Evolutionary conservation across 2,329 filamentous ascomycete species (phyloP), one percentile per base, ranked within the genome.

Genomic region (Hymenoscyphus fraxineus): DNA sequence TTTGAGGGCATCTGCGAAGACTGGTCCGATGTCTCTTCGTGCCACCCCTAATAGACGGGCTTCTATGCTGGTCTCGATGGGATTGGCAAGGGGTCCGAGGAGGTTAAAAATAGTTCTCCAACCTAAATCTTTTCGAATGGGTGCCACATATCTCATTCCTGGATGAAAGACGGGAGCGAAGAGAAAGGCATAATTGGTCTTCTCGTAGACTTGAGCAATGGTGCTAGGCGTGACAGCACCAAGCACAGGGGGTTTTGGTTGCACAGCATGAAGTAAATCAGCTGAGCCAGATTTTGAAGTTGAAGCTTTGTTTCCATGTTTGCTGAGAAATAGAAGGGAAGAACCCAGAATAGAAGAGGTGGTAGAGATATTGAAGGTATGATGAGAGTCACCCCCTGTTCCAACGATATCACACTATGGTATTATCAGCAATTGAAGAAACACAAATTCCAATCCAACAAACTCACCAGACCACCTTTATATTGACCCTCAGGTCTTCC

Each of bases 91-190:
- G 0, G 95, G 95, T 0, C 95, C 95, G 59, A 99, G 85, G 16
- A 99, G 86, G 78, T 99, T 99, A 86, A 99, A 99, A 70, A 99
- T 94, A 1, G 95, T 99, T 72, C 95, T 88, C 83, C 95, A 94
- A 65, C 94, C 94, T 27, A 99, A 85, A 76, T 96, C 90, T 74
- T 87, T 91, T 67, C 95, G 89, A 68, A 97, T 88, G 1, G 89
- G 87, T 4, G 93, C 92, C 47, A 95, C 93, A 76, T 93, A 89
- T 76, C 87, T 89, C 89, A 98, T 97, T 58, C 93, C 94, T 0
- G 93, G 92, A 79, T 99, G 95, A 83, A 97, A 99, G 70, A 95
- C 91, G 47, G 95, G 94, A 0, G 95, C 95, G 75, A 95, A 98
- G 38, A 99, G 85, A 79, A 99, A 99, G 68, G 90, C 90, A 80